A percentile compares a stretch with the other conserved stretches of the same genome.
Conservation (phyloP, 2,329 filamentous ascomycete genomes). For the Hortaea werneckii region DNA sequence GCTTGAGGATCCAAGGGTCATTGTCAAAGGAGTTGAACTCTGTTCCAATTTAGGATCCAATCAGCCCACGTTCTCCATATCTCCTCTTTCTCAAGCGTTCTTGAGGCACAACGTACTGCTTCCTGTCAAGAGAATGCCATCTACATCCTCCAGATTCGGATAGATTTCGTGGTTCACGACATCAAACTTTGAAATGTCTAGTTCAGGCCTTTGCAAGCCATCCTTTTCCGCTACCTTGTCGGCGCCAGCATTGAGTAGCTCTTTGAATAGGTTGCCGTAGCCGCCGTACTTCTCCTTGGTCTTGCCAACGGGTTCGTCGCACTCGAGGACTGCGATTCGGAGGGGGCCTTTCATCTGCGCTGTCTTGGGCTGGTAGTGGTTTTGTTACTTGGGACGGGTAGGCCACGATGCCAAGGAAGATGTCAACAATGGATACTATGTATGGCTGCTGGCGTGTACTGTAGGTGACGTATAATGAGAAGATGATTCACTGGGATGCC, state of each 20-base stretch:
- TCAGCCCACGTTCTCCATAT: conserved; percentile 4
- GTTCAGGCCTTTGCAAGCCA: conserved; percentile 32
- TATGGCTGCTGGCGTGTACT: too few relatives aligned
- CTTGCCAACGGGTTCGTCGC: conserved; percentile 63
- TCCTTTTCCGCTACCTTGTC: conserved; percentile 34
- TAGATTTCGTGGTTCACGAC: conserved; percentile 59
- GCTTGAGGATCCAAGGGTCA: conserved; percentile 63
- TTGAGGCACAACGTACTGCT: conserved; percentile 21
- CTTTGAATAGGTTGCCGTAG: conserved; percentile 57
- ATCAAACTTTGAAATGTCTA: conserved; percentile 58
- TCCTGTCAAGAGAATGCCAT: conserved; percentile 75
- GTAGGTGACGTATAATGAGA: too few relatives aligned
- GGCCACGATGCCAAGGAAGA: not conserved
- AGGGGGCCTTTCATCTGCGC: conserved; percentile 28
- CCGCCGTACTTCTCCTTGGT: conserved; percentile 55
- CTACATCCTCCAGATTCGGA: conserved; percentile 61
- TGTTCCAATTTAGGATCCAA: conserved; percentile 13
- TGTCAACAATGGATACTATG: too few relatives aligned
- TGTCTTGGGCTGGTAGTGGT: too few relatives aligned
- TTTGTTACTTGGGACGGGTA: conserved; percentile 2
- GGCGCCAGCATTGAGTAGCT: conserved; percentile 41
- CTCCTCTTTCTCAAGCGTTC: not conserved
- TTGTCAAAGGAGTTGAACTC: conserved; percentile 65
- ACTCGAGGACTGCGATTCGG: conserved; percentile 79
- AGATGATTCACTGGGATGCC: too few relatives aligned